Conservation (phyloP, 352 stramenopile species). For the Pythium monospermum region DNA sequence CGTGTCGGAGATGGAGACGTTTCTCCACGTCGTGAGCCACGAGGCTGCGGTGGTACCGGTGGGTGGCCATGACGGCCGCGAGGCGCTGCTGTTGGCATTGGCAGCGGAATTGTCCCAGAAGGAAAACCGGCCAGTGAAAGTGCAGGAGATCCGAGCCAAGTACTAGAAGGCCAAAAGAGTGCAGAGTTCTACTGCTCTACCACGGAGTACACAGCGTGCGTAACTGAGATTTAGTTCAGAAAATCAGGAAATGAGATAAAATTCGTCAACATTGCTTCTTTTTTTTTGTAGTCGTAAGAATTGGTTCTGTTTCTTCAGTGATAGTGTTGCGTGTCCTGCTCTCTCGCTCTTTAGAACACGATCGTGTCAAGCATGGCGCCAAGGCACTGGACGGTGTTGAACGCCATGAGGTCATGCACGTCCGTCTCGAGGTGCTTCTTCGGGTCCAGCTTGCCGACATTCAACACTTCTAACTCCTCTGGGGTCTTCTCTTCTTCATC, state of each 20-base stretch:
- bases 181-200: no score
- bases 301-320: not conserved
- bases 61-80: slow-evolving; percentile 47
- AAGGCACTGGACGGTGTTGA: slow-evolving; percentile 98
- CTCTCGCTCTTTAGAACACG: slow-evolving; percentile 86
- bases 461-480: slow-evolving; percentile 96
- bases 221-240: no score
- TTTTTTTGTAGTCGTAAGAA: not conserved
- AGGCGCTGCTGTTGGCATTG: slow-evolving; percentile 61
- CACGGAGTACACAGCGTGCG: no score
- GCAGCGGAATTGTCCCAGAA: slow-evolving; percentile 60
- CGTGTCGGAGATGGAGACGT: slow-evolving; percentile 64
- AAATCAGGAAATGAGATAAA: no score
- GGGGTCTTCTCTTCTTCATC: slow-evolving; percentile 97
- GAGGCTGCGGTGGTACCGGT: slow-evolving; percentile 40
- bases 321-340: no score
- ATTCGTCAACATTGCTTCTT: not conserved
- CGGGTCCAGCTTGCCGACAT: slow-evolving; percentile 97
- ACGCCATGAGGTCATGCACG: slow-evolving; percentile 96
- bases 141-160: slow-evolving; percentile 45
- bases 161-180: not conserved
- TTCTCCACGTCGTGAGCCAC: slow-evolving; percentile 50
- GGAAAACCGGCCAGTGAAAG: slow-evolving; percentile 65
- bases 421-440: slow-evolving; percentile 93
- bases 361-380: slow-evolving; percentile 98